Conservation (phyloP, 169 alveolate species). For the Babesia caballi region DNA sequence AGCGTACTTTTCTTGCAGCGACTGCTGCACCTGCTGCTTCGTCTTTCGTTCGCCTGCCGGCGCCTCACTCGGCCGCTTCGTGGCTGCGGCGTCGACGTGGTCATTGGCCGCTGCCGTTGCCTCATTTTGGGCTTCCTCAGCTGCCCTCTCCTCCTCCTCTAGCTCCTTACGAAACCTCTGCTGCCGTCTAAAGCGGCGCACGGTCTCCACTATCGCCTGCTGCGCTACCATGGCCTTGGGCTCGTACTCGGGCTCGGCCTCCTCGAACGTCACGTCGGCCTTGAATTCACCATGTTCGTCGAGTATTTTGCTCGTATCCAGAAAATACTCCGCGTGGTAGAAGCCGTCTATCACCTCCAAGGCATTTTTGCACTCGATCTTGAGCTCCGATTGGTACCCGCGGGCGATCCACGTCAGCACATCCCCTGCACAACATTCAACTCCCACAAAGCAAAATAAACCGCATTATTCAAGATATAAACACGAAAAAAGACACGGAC, state of each 20-base stretch:
- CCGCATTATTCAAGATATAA: neutral
- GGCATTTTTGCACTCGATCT: constrained; percentile 44
- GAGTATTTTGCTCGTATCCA: constrained; percentile 42
- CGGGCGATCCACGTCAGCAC: constrained; percentile 60
- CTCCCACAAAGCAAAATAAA: neutral
- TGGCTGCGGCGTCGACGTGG: neutral
- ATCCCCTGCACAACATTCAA: constrained; percentile 12
- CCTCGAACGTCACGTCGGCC: neutral
- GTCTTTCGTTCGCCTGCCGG: neutral
- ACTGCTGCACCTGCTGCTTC: neutral
- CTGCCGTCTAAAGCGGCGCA: constrained; percentile 4
- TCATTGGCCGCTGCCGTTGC: neutral
- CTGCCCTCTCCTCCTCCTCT: neutral
- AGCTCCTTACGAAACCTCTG: neutral
- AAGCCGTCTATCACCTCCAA: constrained; percentile 61
- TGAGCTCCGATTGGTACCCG: constrained; percentile 13
- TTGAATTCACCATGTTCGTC: constrained; percentile 20
- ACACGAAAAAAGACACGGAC: neutral
- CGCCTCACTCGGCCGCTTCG: neutral
- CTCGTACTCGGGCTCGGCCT: neutral
- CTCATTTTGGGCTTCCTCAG: neutral
- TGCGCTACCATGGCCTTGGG: constrained; percentile 24
- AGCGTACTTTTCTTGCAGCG: neutral
- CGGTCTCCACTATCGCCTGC: constrained; percentile 1
- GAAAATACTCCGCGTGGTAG: constrained; percentile 58